Evolutionary conservation across 371 early-diverging fungal species (phyloP), one percentile per base, ranked within the genome.

Genomic region (Choanephora cucurbitarum): DNA sequence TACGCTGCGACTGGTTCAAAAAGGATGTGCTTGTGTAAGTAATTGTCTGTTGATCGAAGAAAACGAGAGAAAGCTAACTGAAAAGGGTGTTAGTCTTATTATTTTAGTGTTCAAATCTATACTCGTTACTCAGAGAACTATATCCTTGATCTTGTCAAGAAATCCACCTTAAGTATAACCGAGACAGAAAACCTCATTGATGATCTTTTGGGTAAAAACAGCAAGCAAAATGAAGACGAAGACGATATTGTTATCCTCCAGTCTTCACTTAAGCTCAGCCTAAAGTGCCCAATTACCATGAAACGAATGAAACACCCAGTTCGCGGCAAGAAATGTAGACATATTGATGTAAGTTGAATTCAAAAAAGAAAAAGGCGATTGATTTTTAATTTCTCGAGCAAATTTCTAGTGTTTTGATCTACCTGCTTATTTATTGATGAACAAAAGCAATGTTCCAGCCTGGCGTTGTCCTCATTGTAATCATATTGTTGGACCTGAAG

Each of bases 401-500:
- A n/a, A n/a, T 28, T 34, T 10, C 8, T 50, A 77, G 78, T 74
- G 73, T 32, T 78, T 78, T 58, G 78, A 78, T 43, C 32, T 78
- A 11, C 9, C 32, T 1, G 56, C 59, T 0, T 78, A 66, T 47
- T 49, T 74, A 9, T 40, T 56, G n/a, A 34, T 67, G 10, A 74
- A 72, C 37, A 43, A 41, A 13, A 57, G 34, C 5, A 32, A 40
- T 21, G 22, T 17, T 19, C 41, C 65, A 14, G 43, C 28, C 2
- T 78, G 78, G 78, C 51, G 46, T 28, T 78, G 78, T 44, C 78
- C 78, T 3, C 58, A 62, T 24, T 78, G 78, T 44, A 72, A 62
- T 44, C 46, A 56, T 21, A 22, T 28, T 14, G 44, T 56, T 1
- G 53, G 64, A 0, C 68, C 75, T 0, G 41, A 49, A 1, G 28